Percentiles rank a stretch among this genome's conserved stretches.
Evolutionary conservation across 1,284 basidiomycete genomes (phyloP).

Genomic region (Sanghuangporus weigelae): DNA sequence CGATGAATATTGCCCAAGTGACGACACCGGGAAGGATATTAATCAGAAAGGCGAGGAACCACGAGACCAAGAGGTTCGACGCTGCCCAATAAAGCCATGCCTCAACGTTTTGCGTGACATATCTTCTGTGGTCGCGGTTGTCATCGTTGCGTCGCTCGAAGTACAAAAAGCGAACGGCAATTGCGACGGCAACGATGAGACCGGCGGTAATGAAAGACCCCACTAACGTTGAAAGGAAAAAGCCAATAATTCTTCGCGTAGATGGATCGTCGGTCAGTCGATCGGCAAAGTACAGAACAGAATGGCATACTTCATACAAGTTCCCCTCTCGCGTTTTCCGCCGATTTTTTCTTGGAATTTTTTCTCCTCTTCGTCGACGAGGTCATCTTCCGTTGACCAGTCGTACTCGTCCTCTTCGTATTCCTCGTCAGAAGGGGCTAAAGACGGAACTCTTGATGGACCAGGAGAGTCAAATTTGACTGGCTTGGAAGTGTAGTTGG

Average conservation of each 20-base stretch:
- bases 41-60: constrained; percentile 66
- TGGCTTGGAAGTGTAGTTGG: constrained; percentile 21
- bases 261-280: neutral
- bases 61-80: constrained; percentile 67
- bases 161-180: constrained; percentile 65
- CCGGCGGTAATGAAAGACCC: constrained; percentile 62
- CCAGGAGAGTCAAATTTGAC: constrained; percentile 25
- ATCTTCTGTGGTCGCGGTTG: constrained; percentile 49
- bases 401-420: constrained; percentile 52
- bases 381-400: constrained; percentile 71
- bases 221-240: constrained; percentile 66
- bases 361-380: constrained; percentile 62
- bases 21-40: constrained; percentile 56
- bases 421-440: constrained; percentile 55
- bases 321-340: constrained; percentile 44
- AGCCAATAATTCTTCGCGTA: constrained; percentile 44
- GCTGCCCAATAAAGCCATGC: constrained; percentile 79
- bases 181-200: constrained; percentile 51
- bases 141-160: constrained; percentile 41
- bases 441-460: constrained; percentile 39
- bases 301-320: constrained; percentile 46
- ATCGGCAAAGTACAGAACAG: neutral
- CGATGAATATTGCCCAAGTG: constrained; percentile 46
- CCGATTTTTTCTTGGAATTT: constrained; percentile 60
- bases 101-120: constrained; percentile 60